phyloP scores from a whole-genome alignment of 2,329 filamentous ascomycete genomes.

The Geoglossum cookeanum region DNA sequence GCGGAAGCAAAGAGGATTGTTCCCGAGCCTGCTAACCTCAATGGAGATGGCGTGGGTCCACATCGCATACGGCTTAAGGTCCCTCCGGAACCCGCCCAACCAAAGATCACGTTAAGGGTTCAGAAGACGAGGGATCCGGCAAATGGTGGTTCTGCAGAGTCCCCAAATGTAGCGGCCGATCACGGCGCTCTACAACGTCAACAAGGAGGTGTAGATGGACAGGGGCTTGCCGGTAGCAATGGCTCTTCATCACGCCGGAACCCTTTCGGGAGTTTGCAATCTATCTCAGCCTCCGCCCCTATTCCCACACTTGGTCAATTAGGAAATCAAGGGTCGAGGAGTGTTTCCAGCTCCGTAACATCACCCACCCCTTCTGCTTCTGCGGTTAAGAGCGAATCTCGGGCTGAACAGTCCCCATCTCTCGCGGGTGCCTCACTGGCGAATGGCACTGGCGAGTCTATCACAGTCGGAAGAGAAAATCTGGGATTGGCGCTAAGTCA shows the following conservation, averaged over 20 bases:
- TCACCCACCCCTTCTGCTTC: constrained; percentile 6
- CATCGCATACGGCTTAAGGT: constrained; percentile 67
- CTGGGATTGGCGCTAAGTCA: constrained; percentile 15
- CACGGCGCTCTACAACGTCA: constrained; percentile 32
- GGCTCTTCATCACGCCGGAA: constrained; percentile 11
- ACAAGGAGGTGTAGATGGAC: constrained; percentile 28
- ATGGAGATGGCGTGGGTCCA: not conserved
- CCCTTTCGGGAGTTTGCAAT: constrained; percentile 14
- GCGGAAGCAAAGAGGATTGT: constrained; percentile 54
- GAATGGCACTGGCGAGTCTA: not conserved
- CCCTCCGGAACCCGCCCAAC: constrained; percentile 25
- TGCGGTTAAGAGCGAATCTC: constrained; percentile 21
- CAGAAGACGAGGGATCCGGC: constrained; percentile 19
- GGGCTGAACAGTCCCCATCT: constrained; percentile 23
- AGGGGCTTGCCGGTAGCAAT: not conserved
- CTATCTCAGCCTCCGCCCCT: constrained; percentile 8
- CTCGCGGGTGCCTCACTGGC: constrained; percentile 19
- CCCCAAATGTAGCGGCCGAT: constrained; percentile 25
- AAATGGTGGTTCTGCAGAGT: constrained; percentile 18
- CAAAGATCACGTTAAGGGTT: constrained; percentile 55
- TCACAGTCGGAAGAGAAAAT: constrained; percentile 9
- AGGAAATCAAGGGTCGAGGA: constrained; percentile 4
- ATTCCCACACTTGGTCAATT: constrained; percentile 4
- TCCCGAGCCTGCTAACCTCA: constrained; percentile 38
- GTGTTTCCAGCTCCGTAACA: constrained; percentile 11